A percentile compares a stretch with the other conserved stretches of the same genome.
Evolutionary conservation across 441 rosid species (phyloP).

Genomic region (Gossypium schwendimanii): DNA sequence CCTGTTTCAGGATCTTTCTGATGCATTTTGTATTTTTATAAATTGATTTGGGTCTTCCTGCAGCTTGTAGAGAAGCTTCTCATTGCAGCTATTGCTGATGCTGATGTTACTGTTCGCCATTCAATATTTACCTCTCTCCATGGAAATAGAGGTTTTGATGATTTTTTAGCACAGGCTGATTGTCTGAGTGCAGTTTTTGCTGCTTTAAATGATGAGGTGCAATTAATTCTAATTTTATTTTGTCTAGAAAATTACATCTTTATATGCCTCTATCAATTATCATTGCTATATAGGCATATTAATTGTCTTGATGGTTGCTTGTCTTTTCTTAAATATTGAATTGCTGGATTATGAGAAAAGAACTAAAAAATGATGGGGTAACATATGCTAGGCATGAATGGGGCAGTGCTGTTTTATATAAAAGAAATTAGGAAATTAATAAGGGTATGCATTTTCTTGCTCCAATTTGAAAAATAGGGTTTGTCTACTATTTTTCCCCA

Average conservation of each 20-base stretch:
- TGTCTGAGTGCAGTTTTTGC: slow-evolving; percentile 95
- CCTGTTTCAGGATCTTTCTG: neutral
- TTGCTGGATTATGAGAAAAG: neutral
- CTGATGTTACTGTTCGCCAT: slow-evolving; percentile 92
- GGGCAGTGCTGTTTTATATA: neutral
- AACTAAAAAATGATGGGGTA: neutral
- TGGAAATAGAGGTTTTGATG: slow-evolving; percentile 86
- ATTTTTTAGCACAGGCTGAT: slow-evolving; percentile 96
- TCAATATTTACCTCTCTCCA: slow-evolving; percentile 81
- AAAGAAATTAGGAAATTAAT: neutral
- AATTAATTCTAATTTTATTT: slow-evolving; percentile 17
- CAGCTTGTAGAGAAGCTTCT: slow-evolving; percentile 99
- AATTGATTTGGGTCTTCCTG: slow-evolving; percentile 27
- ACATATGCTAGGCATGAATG: neutral
- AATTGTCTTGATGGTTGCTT: neutral
- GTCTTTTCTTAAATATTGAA: neutral
- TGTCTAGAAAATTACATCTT: neutral
- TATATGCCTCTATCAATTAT: neutral
- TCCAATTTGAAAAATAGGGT: neutral
- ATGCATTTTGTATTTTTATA: slow-evolving; percentile 24
- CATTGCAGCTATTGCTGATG: slow-evolving; percentile 92
- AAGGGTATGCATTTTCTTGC: neutral
- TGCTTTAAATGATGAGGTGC: slow-evolving; percentile 98
- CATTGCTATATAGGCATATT: neutral
- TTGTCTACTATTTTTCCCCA: neutral